Evolutionary conservation across 2,329 filamentous ascomycete species (phyloP).

Genomic region (Myotisia sp.): DNA sequence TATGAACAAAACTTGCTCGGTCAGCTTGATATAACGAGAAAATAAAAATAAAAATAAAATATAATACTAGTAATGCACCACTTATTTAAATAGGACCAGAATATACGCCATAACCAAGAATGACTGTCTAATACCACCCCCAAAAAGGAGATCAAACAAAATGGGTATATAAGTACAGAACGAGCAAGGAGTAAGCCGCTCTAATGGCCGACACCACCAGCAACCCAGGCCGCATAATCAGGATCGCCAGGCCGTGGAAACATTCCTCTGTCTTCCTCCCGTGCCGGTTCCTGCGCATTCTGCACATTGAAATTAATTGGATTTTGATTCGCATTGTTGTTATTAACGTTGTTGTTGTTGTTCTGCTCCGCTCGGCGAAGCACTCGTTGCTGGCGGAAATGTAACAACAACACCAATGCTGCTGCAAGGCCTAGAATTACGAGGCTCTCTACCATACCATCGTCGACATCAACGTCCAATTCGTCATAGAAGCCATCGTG

Average conservation of each 20-base stretch:
- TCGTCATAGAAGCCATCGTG: constrained; percentile 44
- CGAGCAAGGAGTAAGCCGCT: not conserved
- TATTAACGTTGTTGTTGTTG: constrained; percentile 5
- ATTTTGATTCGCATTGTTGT: not conserved
- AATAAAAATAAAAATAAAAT: too few species aligned
- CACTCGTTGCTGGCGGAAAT: constrained; percentile 62
- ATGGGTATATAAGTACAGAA: constrained; percentile 4
- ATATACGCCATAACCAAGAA: too few species aligned
- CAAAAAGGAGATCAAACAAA: too few species aligned
- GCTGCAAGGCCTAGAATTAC: constrained; percentile 67
- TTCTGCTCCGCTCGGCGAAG: constrained; percentile 26
- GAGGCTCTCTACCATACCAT: constrained; percentile 69
- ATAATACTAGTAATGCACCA: too few species aligned
- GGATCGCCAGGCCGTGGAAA: constrained; percentile 55
- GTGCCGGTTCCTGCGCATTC: constrained; percentile 6
- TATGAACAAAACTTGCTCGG: too few species aligned
- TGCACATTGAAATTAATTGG: constrained; percentile 2
- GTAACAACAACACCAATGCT: constrained; percentile 62
- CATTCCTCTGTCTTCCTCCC: constrained; percentile 37
- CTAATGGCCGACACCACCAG: constrained; percentile 47
- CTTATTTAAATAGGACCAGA: too few species aligned
- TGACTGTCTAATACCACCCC: too few species aligned
- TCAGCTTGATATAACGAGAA: too few species aligned
- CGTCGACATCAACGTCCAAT: constrained; percentile 50
- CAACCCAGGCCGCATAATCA: constrained; percentile 53